Percentiles rank a stretch among this genome's conserved stretches.
phyloP scores from a whole-genome alignment of 2,329 filamentous ascomycete species.

The Penicillium sp. region DNA sequence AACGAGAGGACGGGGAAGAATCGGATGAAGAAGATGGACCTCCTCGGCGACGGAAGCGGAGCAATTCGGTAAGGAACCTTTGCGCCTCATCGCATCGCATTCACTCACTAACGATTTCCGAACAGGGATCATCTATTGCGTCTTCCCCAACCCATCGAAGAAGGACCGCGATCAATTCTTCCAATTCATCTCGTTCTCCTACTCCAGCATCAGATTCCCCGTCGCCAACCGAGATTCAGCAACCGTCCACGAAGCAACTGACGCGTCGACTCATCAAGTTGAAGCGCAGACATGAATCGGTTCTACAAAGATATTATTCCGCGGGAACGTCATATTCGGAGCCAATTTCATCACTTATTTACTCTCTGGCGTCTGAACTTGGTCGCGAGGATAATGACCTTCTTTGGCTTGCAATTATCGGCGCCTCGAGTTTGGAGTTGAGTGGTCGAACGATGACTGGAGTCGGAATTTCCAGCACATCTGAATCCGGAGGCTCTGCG shows the following conservation, averaged over 20 bases:
- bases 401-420: constrained; percentile 90
- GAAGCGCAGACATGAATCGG: constrained; percentile 67
- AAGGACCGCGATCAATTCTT: constrained; percentile 36
- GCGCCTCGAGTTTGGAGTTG: constrained; percentile 87
- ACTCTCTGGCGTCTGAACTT: constrained; percentile 88
- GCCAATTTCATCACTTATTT: constrained; percentile 88
- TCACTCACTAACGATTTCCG: constrained; percentile 11
- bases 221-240: constrained; percentile 43
- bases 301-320: constrained; percentile 77
- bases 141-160: constrained; percentile 40
- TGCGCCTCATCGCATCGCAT: not conserved
- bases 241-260: constrained; percentile 65
- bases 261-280: constrained; percentile 68
- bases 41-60: constrained; percentile 73
- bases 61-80: constrained; percentile 64
- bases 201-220: constrained; percentile 39
- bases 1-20: constrained; percentile 61
- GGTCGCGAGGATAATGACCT: constrained; percentile 95
- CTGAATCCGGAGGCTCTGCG: constrained; percentile 48
- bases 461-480: constrained; percentile 57
- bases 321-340: constrained; percentile 88
- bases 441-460: constrained; percentile 82
- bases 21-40: constrained; percentile 66
- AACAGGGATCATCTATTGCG: constrained; percentile 38
- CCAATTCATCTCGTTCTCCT: constrained; percentile 42